Evolutionary conservation across 2,329 filamentous ascomycete genomes (phyloP).

Genomic region (Dactylellina drechsleri): DNA sequence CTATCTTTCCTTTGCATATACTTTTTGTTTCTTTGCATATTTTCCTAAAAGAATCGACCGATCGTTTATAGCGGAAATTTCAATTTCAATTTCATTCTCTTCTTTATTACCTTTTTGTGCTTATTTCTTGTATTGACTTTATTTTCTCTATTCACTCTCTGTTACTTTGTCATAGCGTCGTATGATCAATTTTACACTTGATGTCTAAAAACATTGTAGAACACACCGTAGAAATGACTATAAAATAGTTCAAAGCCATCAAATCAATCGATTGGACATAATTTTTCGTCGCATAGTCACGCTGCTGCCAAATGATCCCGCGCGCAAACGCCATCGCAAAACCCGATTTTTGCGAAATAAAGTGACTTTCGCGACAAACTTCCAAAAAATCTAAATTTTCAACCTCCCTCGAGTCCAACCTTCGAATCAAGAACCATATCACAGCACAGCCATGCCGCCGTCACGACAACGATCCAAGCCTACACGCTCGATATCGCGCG

Average conservation of each 20-base stretch:
- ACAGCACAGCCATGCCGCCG: constrained; percentile 23
- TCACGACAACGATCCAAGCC: constrained; percentile 31
- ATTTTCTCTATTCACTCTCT: constrained; percentile 6
- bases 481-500: constrained; percentile 19
- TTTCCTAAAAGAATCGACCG: constrained; percentile 38
- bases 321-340: neutral
- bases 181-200: constrained; percentile 28
- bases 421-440: neutral
- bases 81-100: constrained; percentile 13
- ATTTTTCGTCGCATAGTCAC: neutral
- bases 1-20: constrained; percentile 1
- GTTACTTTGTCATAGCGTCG: constrained; percentile 31
- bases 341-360: constrained; percentile 2
- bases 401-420: neutral
- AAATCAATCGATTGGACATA: neutral
- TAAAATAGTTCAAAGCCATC: neutral
- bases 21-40: constrained; percentile 21
- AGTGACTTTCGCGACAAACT: neutral
- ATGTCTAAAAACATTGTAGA: constrained; percentile 1
- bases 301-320: neutral
- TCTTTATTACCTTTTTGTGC: constrained; percentile 8
- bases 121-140: constrained; percentile 9
- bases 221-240: neutral
- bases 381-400: constrained; percentile 1
- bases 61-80: constrained; percentile 34